A percentile compares a stretch with the other conserved stretches of the same genome.
Conservation (phyloP, 2,329 filamentous ascomycete genomes). For the Epichloe sibirici region DNA sequence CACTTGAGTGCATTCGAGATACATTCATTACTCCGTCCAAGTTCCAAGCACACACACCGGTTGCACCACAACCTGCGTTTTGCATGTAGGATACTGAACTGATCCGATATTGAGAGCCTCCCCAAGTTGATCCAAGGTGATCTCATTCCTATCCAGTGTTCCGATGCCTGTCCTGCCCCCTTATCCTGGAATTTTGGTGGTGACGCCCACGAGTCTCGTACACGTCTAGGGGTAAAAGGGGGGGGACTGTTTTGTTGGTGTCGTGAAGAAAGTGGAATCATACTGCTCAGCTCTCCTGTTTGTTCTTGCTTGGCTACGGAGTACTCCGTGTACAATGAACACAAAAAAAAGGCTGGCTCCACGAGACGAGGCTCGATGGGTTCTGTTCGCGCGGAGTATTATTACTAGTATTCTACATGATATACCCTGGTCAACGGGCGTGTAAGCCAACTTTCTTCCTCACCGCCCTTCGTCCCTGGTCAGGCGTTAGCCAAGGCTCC, state of each 20-base stretch:
- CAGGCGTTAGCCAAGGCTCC: not conserved
- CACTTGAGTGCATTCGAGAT: not conserved
- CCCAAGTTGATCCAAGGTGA: not conserved
- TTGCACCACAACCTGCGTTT: not conserved
- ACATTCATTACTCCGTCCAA: not conserved
- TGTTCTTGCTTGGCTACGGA: not conserved
- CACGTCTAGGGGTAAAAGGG: no score
- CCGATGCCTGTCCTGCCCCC: no score
- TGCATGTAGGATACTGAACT: not conserved
- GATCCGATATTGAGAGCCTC: not conserved
- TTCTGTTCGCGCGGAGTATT: not conserved
- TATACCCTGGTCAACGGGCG: not conserved
- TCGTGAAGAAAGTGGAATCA: no score
- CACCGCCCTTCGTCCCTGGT: conserved; percentile 4
- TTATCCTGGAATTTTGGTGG: no score
- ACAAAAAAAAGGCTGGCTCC: not conserved
- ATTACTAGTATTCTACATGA: not conserved
- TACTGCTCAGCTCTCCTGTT: not conserved
- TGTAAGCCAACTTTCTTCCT: not conserved
- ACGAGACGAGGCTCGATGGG: not conserved
- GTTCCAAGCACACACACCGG: not conserved
- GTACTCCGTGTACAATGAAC: not conserved
- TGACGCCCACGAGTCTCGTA: no score
- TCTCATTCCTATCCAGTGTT: not conserved
- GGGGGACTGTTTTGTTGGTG: no score